Evolutionary conservation across 2,329 filamentous ascomycete species (phyloP).

Genomic region (Ophiosphaerella herpotricha): DNA sequence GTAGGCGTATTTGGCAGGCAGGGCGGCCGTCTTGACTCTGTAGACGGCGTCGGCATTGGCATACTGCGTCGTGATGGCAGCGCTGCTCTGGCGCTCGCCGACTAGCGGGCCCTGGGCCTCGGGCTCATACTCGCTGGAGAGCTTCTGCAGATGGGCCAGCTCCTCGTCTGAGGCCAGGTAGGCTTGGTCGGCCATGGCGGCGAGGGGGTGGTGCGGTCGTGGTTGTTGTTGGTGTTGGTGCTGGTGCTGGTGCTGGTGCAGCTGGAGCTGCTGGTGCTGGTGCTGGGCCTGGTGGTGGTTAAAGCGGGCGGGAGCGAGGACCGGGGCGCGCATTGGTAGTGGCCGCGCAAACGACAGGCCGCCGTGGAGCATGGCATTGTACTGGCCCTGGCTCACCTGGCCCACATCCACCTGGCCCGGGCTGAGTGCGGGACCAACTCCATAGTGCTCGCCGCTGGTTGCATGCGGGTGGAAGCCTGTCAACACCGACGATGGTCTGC

Average conservation of each 20-base stretch:
- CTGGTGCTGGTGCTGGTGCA: constrained; percentile 40
- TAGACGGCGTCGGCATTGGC: constrained; percentile 84
- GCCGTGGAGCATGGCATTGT: constrained; percentile 29
- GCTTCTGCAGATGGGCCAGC: constrained; percentile 64
- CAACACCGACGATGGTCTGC: constrained; percentile 33
- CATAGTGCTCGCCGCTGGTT: constrained; percentile 21
- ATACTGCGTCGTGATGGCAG: constrained; percentile 81
- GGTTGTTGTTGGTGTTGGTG: constrained; percentile 25
- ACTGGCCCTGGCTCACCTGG: constrained; percentile 22
- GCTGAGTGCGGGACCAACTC: constrained; percentile 16
- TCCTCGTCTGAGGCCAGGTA: constrained; percentile 56
- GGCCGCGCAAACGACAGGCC: constrained; percentile 45
- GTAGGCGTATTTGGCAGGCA: constrained; percentile 82
- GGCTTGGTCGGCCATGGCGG: constrained; percentile 44
- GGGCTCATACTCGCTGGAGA: constrained; percentile 65
- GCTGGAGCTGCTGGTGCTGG: constrained; percentile 41
- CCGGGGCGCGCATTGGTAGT: constrained; percentile 49
- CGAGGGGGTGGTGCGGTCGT: too few relatives aligned
- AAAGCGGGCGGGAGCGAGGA: constrained; percentile 41
- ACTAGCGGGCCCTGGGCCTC: constrained; percentile 79
- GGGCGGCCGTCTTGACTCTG: constrained; percentile 81
- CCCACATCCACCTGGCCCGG: not conserved
- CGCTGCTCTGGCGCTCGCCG: constrained; percentile 75
- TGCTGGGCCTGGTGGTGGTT: constrained; percentile 39
- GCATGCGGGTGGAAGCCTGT: constrained; percentile 27